Percentiles rank a stretch among this genome's conserved stretches.
Conservation (phyloP, 75 land plant genomes). For the Isoetes taiwanensis region DNA sequence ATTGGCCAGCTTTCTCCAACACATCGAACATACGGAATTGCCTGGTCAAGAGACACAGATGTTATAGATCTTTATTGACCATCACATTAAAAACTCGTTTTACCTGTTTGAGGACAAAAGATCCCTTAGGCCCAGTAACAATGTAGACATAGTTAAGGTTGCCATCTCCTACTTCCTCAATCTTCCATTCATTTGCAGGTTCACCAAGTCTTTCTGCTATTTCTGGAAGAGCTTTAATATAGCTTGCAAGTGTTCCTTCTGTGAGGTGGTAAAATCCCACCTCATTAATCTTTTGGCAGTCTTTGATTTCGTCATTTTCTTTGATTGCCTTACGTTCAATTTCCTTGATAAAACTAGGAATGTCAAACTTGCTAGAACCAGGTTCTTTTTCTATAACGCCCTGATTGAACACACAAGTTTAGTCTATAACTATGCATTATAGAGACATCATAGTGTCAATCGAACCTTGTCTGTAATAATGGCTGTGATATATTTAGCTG, state of each 20-base stretch:
- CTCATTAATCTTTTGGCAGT: not conserved
- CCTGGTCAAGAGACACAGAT: slow-evolving; percentile 23
- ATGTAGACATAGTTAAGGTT: slow-evolving; percentile 87
- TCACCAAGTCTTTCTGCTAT: slow-evolving; percentile 4
- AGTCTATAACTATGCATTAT: not conserved
- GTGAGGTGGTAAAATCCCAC: slow-evolving; percentile 9
- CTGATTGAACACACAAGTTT: slow-evolving; percentile 1
- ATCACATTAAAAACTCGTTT: not conserved
- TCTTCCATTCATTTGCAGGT: not conserved
- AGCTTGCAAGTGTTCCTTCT: slow-evolving; percentile 9
- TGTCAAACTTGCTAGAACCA: slow-evolving; percentile 13
- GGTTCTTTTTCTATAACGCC: slow-evolving; percentile 18
- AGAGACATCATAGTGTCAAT: no score
- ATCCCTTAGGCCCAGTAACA: slow-evolving; percentile 43
- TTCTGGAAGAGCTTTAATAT: slow-evolving; percentile 8
- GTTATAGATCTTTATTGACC: not conserved
- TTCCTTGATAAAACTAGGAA: slow-evolving; percentile 13
- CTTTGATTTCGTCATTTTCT: not conserved
- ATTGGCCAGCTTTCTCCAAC: slow-evolving; percentile 94
- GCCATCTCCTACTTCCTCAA: slow-evolving; percentile 84
- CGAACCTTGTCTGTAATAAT: slow-evolving; percentile 96
- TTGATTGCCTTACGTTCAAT: not conserved
- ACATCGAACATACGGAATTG: slow-evolving; percentile 84
- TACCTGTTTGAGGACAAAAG: slow-evolving; percentile 85
- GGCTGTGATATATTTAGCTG: slow-evolving; percentile 61